Conservation (phyloP, 2,329 filamentous ascomycete genomes). For the Emericellopsis cladophorae region DNA sequence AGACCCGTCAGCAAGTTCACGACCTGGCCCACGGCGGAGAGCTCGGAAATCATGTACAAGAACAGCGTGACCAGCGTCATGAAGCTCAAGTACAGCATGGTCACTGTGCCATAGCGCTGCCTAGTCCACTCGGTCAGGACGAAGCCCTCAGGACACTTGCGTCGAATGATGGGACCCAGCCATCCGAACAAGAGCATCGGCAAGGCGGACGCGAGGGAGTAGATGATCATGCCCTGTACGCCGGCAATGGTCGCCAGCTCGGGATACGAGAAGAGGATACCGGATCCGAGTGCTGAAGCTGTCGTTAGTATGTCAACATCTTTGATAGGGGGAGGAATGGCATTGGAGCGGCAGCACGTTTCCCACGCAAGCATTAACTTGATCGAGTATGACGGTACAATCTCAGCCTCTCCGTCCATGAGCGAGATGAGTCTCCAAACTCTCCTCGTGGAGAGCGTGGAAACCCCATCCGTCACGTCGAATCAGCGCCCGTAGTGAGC, state of each 20-base stretch:
- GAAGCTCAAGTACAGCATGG: slow-evolving; percentile 63
- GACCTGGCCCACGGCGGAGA: slow-evolving; percentile 72
- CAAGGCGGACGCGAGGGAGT: slow-evolving; percentile 58
- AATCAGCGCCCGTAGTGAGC: slow-evolving; percentile 83
- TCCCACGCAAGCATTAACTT: slow-evolving; percentile 99
- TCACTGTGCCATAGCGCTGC: slow-evolving; percentile 58
- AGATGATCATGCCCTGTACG: slow-evolving; percentile 66
- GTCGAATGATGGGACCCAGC: slow-evolving; percentile 65
- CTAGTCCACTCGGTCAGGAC: slow-evolving; percentile 77
- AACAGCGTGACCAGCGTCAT: slow-evolving; percentile 73
- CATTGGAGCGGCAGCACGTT: slow-evolving; percentile 79
- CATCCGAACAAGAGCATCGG: slow-evolving; percentile 64
- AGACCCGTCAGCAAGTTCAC: slow-evolving; percentile 62
- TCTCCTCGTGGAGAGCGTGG: too few relatives aligned
- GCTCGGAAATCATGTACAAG: slow-evolving; percentile 76
- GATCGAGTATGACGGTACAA: slow-evolving; percentile 94
- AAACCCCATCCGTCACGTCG: slow-evolving; percentile 12
- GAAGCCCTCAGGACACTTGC: slow-evolving; percentile 72
- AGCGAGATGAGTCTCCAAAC: too few relatives aligned
- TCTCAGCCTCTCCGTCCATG: slow-evolving; percentile 57
- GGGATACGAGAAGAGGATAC: slow-evolving; percentile 73
- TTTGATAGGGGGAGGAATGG: slow-evolving; percentile 10
- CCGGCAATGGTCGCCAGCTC: slow-evolving; percentile 69
- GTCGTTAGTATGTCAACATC: slow-evolving; percentile 17
- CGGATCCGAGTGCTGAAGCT: slow-evolving; percentile 61